A percentile compares a stretch with the other conserved stretches of the same genome.
phyloP scores from a whole-genome alignment of 1,284 basidiomycete genomes.

The Mycena sp. region DNA sequence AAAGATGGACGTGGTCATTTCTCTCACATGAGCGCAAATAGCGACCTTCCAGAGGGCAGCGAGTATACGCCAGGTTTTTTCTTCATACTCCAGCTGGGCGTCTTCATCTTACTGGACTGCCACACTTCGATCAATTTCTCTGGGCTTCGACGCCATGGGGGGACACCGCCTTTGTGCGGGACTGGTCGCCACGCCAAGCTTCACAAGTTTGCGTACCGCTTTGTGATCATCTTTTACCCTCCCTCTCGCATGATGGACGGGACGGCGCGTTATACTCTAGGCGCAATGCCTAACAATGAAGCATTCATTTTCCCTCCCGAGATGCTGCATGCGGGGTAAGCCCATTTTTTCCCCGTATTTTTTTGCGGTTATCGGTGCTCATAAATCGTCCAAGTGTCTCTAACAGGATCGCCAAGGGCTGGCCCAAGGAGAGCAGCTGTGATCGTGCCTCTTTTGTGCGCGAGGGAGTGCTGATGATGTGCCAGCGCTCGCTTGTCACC shows the following conservation, averaged over 20 bases:
- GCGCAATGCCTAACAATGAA: conserved; percentile 8
- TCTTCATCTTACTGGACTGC: not conserved
- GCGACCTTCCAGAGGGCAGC: conserved; percentile 14
- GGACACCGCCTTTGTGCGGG: conserved; percentile 12
- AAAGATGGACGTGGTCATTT: not conserved
- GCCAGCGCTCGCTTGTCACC: not conserved
- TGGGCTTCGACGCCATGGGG: conserved; percentile 15
- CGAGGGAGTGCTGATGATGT: conserved; percentile 21
- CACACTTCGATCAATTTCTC: conserved; percentile 16
- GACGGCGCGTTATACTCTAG: conserved; percentile 8
- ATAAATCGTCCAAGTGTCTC: not conserved
- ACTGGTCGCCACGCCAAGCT: not conserved
- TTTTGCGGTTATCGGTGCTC: not conserved
- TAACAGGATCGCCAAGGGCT: not conserved
- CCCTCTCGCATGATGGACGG: conserved; percentile 19
- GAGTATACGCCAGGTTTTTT: conserved; percentile 13
- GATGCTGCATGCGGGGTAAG: conserved; percentile 18
- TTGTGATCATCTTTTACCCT: conserved; percentile 21
- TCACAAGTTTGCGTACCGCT: conserved; percentile 26
- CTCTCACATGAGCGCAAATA: conserved; percentile 15
- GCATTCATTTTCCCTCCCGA: conserved; percentile 19
- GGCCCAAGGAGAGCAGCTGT: not conserved
- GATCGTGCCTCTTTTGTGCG: conserved; percentile 4
- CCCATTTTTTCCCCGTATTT: too few relatives aligned
- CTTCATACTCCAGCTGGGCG: conserved; percentile 14